Evolutionary conservation across 768 basidiomycete species (phyloP), one percentile per base, ranked within the genome.

Genomic region (Solioccasus polychromus): DNA sequence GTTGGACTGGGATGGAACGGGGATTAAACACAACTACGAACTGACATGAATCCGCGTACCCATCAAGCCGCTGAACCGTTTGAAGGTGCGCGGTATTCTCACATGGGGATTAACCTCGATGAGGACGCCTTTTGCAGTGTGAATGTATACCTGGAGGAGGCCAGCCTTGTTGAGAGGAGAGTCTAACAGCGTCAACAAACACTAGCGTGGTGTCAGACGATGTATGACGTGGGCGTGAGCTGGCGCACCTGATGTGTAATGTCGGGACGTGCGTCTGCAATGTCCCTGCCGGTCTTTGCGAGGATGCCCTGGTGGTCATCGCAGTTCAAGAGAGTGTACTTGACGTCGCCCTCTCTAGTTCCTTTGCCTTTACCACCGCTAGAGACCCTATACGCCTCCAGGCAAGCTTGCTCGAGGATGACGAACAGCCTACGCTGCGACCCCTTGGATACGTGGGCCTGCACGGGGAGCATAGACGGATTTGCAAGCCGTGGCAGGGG

Each of bases 81-180:
- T 99, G 70, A 99, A 98, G 11, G 96, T 99, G 52, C 96, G 79
- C 10, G 96, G 96, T 59, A 99, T 99, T 45, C 96, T 81, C 10
- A 98, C 93, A 68, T 91, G 88, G 3, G 96, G 96, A 67, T 99
- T 98, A 55, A 98, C 92, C 69, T 99, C 95, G 62, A 99, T 98
- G 36, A 99, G 79, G 11, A 93, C 89, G 30, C 93, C 93, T 59
- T 88, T 91, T 15, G 92, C 89, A 14, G 96, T 98, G 72, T 97
- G 94, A 50, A 99, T 94, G 71, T 95, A 99, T 15, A 99, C 93
- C 67, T 98, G 96, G 10, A 98, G 80, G 22, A 91, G 70, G 9
- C 96, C 96, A 8, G 95, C 90, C 70, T 98, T 98, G 78, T 99
- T 99, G 35, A 99, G 71, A 1, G 96, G 96, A 17, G 95, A 98